Conservation (phyloP, 2,329 filamentous ascomycete species). For the Xylariaceae sp. region DNA sequence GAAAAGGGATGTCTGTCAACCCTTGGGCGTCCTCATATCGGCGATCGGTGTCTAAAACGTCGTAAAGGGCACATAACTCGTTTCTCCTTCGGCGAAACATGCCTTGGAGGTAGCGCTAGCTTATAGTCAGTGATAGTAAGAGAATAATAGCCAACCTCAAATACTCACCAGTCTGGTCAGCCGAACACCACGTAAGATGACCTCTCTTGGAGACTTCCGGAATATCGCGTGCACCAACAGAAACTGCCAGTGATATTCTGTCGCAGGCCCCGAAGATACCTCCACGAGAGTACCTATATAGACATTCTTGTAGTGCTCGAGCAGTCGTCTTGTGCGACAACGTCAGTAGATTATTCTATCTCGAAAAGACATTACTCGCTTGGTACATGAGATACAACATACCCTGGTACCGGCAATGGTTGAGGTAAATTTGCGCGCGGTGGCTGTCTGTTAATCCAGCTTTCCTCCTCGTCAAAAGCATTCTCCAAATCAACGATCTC, state of each 20-base stretch:
- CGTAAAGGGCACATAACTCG: constrained; percentile 42
- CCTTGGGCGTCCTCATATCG: constrained; percentile 33
- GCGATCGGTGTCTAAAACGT: constrained; percentile 36
- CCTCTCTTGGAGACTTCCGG: neutral
- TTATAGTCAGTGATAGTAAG: no score
- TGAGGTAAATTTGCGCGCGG: no score
- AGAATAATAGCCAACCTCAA: no score
- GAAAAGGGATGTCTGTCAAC: constrained; percentile 39
- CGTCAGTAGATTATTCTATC: neutral
- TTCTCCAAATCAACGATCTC: no score
- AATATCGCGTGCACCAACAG: constrained; percentile 12
- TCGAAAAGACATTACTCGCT: no score
- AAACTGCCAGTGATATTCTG: constrained; percentile 14
- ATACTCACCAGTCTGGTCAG: constrained; percentile 33
- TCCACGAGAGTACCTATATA: constrained; percentile 12
- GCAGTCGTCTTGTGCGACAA: neutral
- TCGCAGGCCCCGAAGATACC: constrained; percentile 1
- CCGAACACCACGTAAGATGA: constrained; percentile 37
- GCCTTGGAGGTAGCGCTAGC: constrained; percentile 28
- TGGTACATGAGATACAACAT: no score
- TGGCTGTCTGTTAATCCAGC: no score
- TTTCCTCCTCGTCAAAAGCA: no score
- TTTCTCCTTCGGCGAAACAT: constrained; percentile 36
- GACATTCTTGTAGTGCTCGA: constrained; percentile 1
- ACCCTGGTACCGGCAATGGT: no score